These are phyloP conservation scores for Marsdenia floribunda DNA, from an alignment of 257 asterid species.

Conservation along the genomic window DNA sequence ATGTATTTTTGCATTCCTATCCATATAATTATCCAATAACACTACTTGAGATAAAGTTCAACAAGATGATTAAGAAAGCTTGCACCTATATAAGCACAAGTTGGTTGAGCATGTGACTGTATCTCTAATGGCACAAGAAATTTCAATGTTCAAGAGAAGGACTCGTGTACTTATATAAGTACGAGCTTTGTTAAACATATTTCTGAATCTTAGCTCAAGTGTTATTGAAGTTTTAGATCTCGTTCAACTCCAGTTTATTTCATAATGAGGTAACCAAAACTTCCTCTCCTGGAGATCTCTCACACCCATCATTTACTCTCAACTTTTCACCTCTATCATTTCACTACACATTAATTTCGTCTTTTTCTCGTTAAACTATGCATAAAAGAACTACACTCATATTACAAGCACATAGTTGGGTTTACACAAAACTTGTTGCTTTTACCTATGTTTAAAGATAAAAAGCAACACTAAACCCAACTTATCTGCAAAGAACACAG, in stretches of 20 bases:
- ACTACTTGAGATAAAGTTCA: slow-evolving; percentile 4
- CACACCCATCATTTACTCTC: background rate
- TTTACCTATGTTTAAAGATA: background rate
- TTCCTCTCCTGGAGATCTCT: background rate
- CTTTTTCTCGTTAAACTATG: too few relatives aligned
- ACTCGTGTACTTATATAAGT: slow-evolving; percentile 13
- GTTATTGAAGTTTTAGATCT: too few relatives aligned
- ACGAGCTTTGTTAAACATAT: slow-evolving; percentile 15
- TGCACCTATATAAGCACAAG: slow-evolving; percentile 15
- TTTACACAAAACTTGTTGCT: background rate
- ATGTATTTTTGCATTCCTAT: background rate
- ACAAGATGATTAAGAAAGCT: slow-evolving; percentile 14
- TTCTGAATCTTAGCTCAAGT: slow-evolving; percentile 1
- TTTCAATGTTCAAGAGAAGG: background rate
- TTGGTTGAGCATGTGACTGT: background rate
- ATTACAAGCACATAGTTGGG: background rate
- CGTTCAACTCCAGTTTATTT: too few relatives aligned
- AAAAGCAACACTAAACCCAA: background rate
- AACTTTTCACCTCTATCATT: background rate
- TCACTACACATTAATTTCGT: background rate
- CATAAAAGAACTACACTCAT: background rate
- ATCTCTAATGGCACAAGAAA: background rate
- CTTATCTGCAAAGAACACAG: background rate
- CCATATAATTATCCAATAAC: background rate
- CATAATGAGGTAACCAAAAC: background rate